These are phyloP conservation scores for Penicillium sp. DNA, from an alignment of 2,329 filamentous ascomycete species.

Conservation along the genomic window DNA sequence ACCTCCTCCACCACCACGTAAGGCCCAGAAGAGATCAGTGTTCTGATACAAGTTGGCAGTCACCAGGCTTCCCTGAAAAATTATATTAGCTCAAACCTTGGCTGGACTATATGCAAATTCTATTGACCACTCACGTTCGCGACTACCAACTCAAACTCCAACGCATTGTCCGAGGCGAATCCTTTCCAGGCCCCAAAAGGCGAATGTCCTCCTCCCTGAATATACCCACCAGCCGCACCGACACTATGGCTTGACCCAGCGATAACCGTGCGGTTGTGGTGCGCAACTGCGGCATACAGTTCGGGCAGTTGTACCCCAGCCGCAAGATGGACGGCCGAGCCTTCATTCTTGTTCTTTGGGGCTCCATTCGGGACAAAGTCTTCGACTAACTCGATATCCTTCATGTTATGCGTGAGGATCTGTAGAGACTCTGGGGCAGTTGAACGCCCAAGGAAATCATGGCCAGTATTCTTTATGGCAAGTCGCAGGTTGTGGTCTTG, in stretches of 20 bases:
- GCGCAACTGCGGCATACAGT: conserved; percentile 12
- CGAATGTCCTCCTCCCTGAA: conserved; percentile 37
- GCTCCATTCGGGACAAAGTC: conserved; percentile 23
- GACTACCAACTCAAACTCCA: conserved; percentile 27
- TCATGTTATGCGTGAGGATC: conserved; percentile 38
- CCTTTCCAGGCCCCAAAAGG: conserved; percentile 32
- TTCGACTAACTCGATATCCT: conserved; percentile 26
- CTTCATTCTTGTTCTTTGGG: conserved; percentile 8
- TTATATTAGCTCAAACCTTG: too few species aligned
- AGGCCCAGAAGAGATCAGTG: conserved; percentile 50
- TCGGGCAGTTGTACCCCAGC: conserved; percentile 16
- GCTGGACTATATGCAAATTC: neutral
- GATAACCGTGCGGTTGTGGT: conserved; percentile 8
- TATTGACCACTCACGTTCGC: conserved; percentile 28
- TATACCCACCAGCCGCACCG: conserved; percentile 18
- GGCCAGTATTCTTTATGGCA: conserved; percentile 39
- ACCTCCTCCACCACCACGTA: conserved; percentile 56
- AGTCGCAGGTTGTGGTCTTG: conserved; percentile 33
- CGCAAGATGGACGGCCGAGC: conserved; percentile 13
- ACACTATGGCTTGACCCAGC: conserved; percentile 13
- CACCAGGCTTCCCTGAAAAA: conserved; percentile 11
- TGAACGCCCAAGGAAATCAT: conserved; percentile 37
- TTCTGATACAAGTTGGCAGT: conserved; percentile 18
- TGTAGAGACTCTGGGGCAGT: conserved; percentile 35
- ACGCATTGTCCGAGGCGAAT: conserved; percentile 39